Evolutionary conservation across 169 alveolate genomes (phyloP).

Genomic region (Plasmodium malariae): DNA sequence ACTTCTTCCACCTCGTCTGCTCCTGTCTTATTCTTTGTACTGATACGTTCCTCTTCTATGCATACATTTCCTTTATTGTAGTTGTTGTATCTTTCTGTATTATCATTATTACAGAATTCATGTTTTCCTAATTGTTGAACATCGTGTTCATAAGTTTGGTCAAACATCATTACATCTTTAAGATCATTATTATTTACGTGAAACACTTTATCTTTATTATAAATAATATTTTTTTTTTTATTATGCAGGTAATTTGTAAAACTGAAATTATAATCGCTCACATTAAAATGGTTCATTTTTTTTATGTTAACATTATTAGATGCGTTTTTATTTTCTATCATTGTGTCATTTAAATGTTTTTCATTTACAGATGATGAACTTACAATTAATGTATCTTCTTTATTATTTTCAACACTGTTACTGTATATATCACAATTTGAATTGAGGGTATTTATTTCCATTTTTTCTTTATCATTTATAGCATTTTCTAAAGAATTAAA

Average conservation of each 20-base stretch:
- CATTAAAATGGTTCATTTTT: slow-evolving; percentile 8
- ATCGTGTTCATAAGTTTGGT: too few species aligned
- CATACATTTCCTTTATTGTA: not conserved
- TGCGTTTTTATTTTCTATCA: not conserved
- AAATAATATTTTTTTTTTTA: slow-evolving; percentile 18
- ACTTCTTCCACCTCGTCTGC: not conserved
- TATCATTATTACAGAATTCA: not conserved
- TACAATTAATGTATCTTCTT: not conserved
- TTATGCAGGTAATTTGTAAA: slow-evolving; percentile 14
- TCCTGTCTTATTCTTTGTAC: not conserved
- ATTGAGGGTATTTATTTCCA: not conserved
- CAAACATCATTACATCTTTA: too few species aligned
- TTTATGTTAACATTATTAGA: slow-evolving; percentile 1
- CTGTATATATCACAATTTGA: not conserved
- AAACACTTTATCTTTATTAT: not conserved
- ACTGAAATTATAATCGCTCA: slow-evolving; percentile 16
- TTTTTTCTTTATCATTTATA: not conserved
- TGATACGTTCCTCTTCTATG: not conserved
- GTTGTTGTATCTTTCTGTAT: not conserved
- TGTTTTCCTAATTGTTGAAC: not conserved
- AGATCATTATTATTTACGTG: not conserved
- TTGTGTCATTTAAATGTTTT: not conserved
- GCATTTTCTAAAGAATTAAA: slow-evolving; percentile 5
- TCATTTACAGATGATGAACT: not conserved
- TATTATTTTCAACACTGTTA: not conserved